Evolutionary conservation across 2,329 filamentous ascomycete genomes (phyloP), one percentile per base, ranked within the genome.

Genomic region (Tolypocladium capitatum): DNA sequence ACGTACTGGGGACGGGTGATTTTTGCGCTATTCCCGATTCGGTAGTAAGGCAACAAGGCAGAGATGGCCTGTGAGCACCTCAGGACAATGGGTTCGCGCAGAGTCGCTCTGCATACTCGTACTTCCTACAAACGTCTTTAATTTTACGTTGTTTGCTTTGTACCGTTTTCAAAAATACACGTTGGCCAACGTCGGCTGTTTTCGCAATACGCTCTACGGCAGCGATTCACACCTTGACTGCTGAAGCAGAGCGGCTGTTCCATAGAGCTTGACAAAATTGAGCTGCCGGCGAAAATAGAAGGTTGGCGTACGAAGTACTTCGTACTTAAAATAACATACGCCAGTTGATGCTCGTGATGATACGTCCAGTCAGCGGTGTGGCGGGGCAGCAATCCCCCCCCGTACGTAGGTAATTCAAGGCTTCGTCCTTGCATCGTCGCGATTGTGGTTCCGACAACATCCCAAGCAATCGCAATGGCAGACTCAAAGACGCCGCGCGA

Each of bases 31-130:
- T 58, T 52, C 61, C 59, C 53, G 54, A 58, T 59, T 51, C 48
- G 43, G 47, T 18, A 45, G 35, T 58, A 54, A 63, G 61, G 62
- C 62, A 57, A 56, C 55, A 62, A 62, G 58, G 63, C 63, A 55
- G 55, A 61, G 41, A 59, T 38, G 28, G 8, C 2, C 28, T 9
- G 28, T 2, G 28, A n/a, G 16, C 9, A 28, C 38, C 38, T 27
- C 4, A 3, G 4, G 38, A 28, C 7, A n/a, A 11, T 10, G 24
- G 14, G 5, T 30, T 9, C 16, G 24, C 24, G 13, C 5, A 7
- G 13, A 16, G 35, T 42, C 24, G 14, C 24, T 16, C 24, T 24
- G 24, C 24, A 24, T 24, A 24, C 24, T 24, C 24, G 24, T 24
- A 24, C 24, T 28, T 24, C 14, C n/a, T n/a, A 20, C 16, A 40